phyloP scores from a whole-genome alignment of 495 filamentous ascomycete species.

The Elaphomyces granulatus region DNA sequence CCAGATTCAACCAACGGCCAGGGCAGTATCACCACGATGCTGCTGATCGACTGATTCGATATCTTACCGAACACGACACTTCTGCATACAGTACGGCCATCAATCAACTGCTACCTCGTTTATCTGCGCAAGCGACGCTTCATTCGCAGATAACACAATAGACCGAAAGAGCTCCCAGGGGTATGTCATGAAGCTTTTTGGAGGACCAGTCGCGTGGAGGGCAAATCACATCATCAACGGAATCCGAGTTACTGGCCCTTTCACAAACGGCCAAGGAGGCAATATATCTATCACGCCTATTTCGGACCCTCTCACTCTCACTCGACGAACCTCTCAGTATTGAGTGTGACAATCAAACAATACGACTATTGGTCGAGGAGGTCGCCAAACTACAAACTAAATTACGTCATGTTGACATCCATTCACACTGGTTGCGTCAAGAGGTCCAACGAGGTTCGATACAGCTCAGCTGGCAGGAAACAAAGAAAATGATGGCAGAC shows the following conservation, averaged over 20 bases:
- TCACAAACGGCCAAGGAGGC: neutral
- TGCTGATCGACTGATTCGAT: conserved; percentile 5
- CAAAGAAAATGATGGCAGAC: neutral
- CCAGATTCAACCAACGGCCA: conserved; percentile 13
- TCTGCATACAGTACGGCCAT: conserved; percentile 2
- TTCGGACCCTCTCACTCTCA: neutral
- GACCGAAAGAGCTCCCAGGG: conserved; percentile 9
- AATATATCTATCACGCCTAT: neutral
- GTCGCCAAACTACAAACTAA: neutral
- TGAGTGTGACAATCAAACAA: neutral
- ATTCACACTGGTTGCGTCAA: neutral
- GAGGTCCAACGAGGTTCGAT: neutral
- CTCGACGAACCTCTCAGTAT: neutral
- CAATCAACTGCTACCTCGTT: neutral
- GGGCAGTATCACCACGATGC: conserved; percentile 6
- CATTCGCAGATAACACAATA: conserved; percentile 7
- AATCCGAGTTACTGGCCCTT: conserved; percentile 8
- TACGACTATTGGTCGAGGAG: neutral
- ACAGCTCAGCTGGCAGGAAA: neutral
- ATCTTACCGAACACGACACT: conserved; percentile 8
- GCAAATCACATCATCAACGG: conserved; percentile 6
- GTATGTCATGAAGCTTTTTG: conserved; percentile 5
- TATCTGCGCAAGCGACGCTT: conserved; percentile 8
- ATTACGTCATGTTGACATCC: neutral
- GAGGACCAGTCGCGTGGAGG: conserved; percentile 11